Evolutionary conservation across 345 rosid species (phyloP).

Genomic region (Populus tremula): DNA sequence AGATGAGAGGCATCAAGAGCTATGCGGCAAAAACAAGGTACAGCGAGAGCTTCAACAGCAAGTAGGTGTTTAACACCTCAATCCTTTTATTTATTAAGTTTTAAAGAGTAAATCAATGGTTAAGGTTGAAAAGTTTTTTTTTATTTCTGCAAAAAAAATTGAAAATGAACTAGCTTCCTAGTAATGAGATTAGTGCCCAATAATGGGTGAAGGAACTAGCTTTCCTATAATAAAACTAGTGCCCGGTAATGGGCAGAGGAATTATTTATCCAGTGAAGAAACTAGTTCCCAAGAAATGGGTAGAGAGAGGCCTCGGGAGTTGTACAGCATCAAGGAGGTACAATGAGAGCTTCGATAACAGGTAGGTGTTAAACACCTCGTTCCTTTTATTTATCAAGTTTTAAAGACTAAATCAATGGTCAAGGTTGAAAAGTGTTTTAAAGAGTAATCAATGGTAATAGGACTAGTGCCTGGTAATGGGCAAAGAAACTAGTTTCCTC

Average conservation of each 20-base stretch:
- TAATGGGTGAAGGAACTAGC: no score
- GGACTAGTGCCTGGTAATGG: no score
- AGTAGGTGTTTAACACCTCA: not conserved
- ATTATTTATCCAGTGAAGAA: not conserved
- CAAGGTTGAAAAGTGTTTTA: not conserved
- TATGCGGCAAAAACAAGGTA: not conserved
- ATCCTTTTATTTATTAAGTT: not conserved
- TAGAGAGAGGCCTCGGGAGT: not conserved
- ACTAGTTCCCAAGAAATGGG: no score
- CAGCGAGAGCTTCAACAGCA: not conserved
- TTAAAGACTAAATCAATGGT: not conserved
- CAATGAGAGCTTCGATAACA: not conserved
- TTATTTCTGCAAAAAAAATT: no score
- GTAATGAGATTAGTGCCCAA: no score
- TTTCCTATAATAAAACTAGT: no score
- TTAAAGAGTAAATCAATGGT: not conserved
- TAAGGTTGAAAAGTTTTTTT: no score
- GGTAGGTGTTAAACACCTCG: not conserved
- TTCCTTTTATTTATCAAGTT: not conserved
- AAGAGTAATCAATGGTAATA: no score
- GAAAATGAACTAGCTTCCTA: no score
- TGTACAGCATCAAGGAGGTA: not conserved
- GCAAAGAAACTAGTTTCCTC: not conserved
- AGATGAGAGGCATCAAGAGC: not conserved
- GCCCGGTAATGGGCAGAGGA: no score